Evolutionary conservation across 768 basidiomycete species (phyloP), one percentile per base, ranked within the genome.

Genomic region (Porphyrellus cyaneotinctus): DNA sequence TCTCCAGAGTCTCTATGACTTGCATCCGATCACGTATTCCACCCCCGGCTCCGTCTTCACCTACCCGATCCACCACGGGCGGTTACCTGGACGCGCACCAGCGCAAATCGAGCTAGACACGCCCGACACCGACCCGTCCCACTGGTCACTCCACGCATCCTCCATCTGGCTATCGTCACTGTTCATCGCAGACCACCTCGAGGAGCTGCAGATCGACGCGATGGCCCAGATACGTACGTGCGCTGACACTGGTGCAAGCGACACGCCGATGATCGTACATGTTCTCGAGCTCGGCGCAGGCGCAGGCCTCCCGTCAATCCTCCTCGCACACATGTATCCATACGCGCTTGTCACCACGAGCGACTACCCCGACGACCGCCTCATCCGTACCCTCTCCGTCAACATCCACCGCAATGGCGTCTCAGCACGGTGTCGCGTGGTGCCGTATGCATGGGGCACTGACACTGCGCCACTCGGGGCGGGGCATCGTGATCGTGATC

Each of bases 111-210:
- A 73, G 0, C 68, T 88, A 38, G 63, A 65, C 14, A 83, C 78
- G 2, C 87, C 88, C 12, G 84, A 89, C 61, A 84, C 87, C 12
- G 71, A 77, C 12, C 71, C 84, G 20, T 72, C 75, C 17, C 88
- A 90, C 61, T 91, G 88, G 88, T 74, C 79, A 2, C 67, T 91
- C 3, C 88, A 91, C 52, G 89, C 88, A 2, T 83, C 85, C 22
- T 85, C 85, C 15, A 81, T 91, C 61, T 91, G 87, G 89, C 70
- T 75, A 7, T 77, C 88, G 6, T 80, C 88, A 15, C 67, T 80
- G 38, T 87, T 81, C 69, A 66, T 89, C 39, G 84, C 84, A 42
- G 81, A 88, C 64, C 81, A 88, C 56, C 50, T 89, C 30, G 66
- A 74, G 24, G 75, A 78, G 31, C 62, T 86, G 4, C 58, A 63